Conservation (phyloP, 306 rosid genomes). For the Rosa persica region DNA sequence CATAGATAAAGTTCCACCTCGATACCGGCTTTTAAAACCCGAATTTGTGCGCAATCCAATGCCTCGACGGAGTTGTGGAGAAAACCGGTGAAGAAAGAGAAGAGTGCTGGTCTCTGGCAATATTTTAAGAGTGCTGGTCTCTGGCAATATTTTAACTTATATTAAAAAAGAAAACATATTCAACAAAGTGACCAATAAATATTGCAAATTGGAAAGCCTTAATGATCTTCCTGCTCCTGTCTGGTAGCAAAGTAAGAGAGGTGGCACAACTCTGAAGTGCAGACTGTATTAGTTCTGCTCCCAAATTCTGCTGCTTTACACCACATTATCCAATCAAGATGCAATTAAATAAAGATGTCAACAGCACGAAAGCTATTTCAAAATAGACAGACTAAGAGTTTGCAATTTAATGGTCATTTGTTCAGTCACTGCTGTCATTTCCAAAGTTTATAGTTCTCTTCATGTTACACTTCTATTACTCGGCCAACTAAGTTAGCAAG, state of each 20-base stretch:
- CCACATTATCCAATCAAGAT: neutral
- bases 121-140: too few relatives aligned
- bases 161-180: too few relatives aligned
- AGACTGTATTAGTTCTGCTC: neutral
- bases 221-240: neutral
- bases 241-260: neutral
- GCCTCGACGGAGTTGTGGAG: too few relatives aligned
- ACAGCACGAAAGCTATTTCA: neutral
- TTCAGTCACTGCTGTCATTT: conserved; percentile 21
- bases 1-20: too few relatives aligned
- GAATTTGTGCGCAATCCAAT: too few relatives aligned
- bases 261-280: neutral
- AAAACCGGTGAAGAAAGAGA: too few relatives aligned
- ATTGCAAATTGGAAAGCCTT: neutral
- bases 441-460: conserved; percentile 16
- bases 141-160: too few relatives aligned
- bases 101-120: too few relatives aligned
- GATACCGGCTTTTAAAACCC: too few relatives aligned
- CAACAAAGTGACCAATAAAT: too few relatives aligned
- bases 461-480: conserved; percentile 14
- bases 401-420: conserved; percentile 9
- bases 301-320: neutral
- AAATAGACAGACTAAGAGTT: neutral
- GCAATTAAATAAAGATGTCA: neutral
- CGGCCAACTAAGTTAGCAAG: conserved; percentile 42